A percentile compares a stretch with the other conserved stretches of the same genome.
These are phyloP conservation scores for Conoideocrella luteorostrata DNA, from an alignment of 2,329 filamentous ascomycete species.

Conservation along the genomic window DNA sequence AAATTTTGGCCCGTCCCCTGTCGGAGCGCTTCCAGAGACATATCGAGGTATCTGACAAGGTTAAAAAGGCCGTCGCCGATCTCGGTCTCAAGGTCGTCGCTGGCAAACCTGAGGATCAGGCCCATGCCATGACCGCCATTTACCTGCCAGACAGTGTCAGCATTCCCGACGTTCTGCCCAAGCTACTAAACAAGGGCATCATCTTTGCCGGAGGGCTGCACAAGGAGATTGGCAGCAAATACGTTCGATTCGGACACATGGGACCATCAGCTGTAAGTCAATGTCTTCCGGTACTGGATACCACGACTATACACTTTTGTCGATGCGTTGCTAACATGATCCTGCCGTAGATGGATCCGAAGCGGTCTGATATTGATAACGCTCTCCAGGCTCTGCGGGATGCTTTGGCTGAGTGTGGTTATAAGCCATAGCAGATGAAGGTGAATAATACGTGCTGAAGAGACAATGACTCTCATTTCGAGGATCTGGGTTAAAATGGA, in stretches of 20 bases:
- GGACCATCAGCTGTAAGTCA: conserved; percentile 73
- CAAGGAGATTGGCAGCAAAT: conserved; percentile 89
- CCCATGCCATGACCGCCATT: conserved; percentile 96
- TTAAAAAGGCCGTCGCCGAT: conserved; percentile 76
- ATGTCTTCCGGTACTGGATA: background rate
- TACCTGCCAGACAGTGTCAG: conserved; percentile 82
- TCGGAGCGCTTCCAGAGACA: conserved; percentile 79
- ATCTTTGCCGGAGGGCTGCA: conserved; percentile 94
- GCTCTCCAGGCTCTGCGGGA: conserved; percentile 73
- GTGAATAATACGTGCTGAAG: background rate
- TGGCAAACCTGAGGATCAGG: conserved; percentile 78
- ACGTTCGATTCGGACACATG: conserved; percentile 97
- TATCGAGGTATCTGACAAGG: conserved; percentile 68
- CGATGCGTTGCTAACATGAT: conserved; percentile 2
- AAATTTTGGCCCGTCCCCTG: conserved; percentile 77
- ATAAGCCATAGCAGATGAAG: conserved; percentile 34
- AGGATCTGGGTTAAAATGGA: too few species aligned
- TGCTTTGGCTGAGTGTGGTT: conserved; percentile 67
- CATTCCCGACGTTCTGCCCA: conserved; percentile 77
- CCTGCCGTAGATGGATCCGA: conserved; percentile 57
- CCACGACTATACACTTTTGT: background rate
- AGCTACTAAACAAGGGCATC: conserved; percentile 77
- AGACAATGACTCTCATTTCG: too few species aligned
- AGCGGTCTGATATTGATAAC: conserved; percentile 74
- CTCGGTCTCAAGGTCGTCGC: conserved; percentile 86